Conservation (phyloP, 192 early-diverging fungal species). For the Rhizophlyctis rosea region DNA sequence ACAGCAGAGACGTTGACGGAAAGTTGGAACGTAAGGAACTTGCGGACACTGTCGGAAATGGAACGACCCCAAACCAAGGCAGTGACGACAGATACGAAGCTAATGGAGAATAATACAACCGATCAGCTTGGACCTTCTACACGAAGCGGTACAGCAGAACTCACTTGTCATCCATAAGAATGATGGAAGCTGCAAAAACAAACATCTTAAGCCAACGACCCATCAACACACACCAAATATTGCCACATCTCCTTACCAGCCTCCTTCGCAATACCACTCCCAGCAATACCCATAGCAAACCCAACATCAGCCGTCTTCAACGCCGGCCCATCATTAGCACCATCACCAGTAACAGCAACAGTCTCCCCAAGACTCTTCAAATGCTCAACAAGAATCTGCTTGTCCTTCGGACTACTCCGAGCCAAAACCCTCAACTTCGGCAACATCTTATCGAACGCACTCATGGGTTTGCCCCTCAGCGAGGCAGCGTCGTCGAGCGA, state of each 20-base stretch:
- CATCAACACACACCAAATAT: no score
- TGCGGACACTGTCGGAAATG: constrained; percentile 96
- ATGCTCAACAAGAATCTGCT: constrained; percentile 88
- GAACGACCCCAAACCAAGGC: constrained; percentile 96
- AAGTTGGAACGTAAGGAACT: constrained; percentile 98
- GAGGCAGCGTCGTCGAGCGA: no score
- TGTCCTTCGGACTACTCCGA: constrained; percentile 90
- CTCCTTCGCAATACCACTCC: constrained; percentile 99
- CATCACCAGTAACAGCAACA: constrained; percentile 98
- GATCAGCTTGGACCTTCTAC: no score
- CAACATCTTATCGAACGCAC: constrained; percentile 88
- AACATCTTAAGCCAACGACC: no score
- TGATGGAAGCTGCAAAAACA: no score
- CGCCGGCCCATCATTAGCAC: constrained; percentile 97
- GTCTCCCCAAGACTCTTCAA: constrained; percentile 89
- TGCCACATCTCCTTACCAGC: no score
- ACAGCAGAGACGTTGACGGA: constrained; percentile 86
- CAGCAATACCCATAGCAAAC: constrained; percentile 99
- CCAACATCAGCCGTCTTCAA: constrained; percentile 94
- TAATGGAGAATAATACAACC: no score
- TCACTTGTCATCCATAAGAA: constrained; percentile 99
- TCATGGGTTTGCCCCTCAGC: no score
- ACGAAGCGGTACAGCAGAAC: no score
- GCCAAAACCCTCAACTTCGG: constrained; percentile 94
- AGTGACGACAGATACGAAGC: constrained; percentile 94